Percentiles rank a stretch among this genome's conserved stretches.
phyloP scores from a whole-genome alignment of 2,329 filamentous ascomycete species.

The Pseudogymnoascus sp. region DNA sequence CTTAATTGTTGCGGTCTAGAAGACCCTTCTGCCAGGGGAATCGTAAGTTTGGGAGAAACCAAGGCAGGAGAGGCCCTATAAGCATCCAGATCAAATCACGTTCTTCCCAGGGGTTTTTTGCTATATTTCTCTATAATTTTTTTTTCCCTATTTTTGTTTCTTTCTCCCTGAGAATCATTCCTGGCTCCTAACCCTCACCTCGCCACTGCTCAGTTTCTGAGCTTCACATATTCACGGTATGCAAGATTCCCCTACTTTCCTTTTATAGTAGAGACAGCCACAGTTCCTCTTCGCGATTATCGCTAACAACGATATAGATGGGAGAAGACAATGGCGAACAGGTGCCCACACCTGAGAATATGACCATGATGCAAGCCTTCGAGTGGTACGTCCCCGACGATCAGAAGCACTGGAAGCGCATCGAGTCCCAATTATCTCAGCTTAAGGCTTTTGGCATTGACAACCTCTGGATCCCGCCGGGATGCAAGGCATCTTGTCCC shows the following conservation, averaged over 20 bases:
- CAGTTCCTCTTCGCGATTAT: not conserved
- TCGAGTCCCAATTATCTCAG: constrained; percentile 42
- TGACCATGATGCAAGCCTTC: constrained; percentile 60
- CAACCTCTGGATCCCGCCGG: constrained; percentile 61
- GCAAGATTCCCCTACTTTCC: not conserved
- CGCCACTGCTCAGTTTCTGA: not conserved
- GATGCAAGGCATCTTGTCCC: constrained; percentile 56
- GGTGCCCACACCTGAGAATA: constrained; percentile 35
- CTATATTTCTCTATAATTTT: not conserved
- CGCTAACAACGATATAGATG: not conserved
- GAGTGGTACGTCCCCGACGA: constrained; percentile 64
- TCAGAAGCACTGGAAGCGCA: constrained; percentile 51
- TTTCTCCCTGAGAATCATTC: not conserved
- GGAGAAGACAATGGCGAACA: constrained; percentile 15
- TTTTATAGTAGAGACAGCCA: not conserved
- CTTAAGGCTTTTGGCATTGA: constrained; percentile 54
- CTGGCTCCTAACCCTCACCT: not conserved
- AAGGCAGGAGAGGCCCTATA: constrained; percentile 6
- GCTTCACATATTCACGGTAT: not conserved
- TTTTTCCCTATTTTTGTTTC: not conserved
- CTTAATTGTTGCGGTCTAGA: not conserved
- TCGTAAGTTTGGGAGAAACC: not conserved
- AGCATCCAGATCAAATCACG: not conserved
- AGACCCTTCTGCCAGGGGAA: not conserved
- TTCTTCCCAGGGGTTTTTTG: not conserved